Base-by-base conservation (phyloP, 352 stramenopile species). In the Saprolegnia diclina region DNA sequence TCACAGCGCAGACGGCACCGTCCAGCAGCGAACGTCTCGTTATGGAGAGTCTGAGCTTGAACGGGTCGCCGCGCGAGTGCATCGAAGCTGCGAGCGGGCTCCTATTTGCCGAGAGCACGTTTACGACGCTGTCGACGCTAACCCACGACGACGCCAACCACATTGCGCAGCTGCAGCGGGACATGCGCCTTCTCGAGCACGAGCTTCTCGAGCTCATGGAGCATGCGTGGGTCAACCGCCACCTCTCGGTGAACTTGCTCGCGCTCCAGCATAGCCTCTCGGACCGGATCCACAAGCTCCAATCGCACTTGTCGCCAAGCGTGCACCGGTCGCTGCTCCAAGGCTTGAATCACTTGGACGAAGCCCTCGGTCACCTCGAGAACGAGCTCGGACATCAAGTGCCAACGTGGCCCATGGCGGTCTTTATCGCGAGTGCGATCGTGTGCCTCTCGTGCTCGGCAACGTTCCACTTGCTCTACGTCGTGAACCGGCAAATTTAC, bases 401-500 rank as follows among this genome's bases (percentile, higher is more conserved):
- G 55, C 79, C 83, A 24, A 77, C 88, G 72, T 94, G 85, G 85
- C 85, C 85, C n/a, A 89, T 94, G 71, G 88, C 88, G 62, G 83
- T 87, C 59, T 94, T 94, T 71, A 89, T 94, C 81, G 79, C 79
- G 61, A 91, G 82, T 63, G 85, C 85, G 4, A 83, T 92, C 54
- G 79, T 92, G 68, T 94, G 85, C 54, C 74, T 94, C 42, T 90
- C 79, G 54, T 94, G 83, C 76, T 90, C 80, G 56, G 78, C 82
- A 53, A 86, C 76, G 37, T 94, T 92, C 77, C 85, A 94, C 73
- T 71, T 94, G 72, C 83, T 94, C 65, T 94, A 90, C 75, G 85
- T 92, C 54, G 78, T 91, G 69, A 90, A 81, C 72, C 84, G 79
- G 56, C 77, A 81, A 24, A 78, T 76, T 18, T 94, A 89, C 72